Evolutionary conservation across 768 basidiomycete species (phyloP).

Genomic region (Lactifluus subvellereus): DNA sequence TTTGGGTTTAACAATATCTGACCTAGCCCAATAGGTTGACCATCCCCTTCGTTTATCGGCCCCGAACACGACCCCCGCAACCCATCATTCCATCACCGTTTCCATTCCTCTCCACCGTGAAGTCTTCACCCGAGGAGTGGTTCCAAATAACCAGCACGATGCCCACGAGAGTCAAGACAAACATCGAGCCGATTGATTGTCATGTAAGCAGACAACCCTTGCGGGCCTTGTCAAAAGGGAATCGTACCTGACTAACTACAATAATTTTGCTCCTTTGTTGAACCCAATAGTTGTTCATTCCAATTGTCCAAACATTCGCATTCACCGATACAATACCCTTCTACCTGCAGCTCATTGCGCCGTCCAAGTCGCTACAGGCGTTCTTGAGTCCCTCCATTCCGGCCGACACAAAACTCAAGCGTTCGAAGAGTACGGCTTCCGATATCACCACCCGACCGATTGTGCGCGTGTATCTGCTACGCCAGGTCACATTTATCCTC

Average conservation of each 20-base stretch:
- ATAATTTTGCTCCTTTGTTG: not conserved
- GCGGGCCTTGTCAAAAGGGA: not conserved
- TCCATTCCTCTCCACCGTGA: conserved; percentile 52
- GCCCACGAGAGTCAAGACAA: conserved; percentile 33
- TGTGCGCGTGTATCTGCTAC: conserved; percentile 49
- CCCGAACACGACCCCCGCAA: conserved; percentile 48
- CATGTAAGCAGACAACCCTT: conserved; percentile 38
- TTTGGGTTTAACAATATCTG: not conserved
- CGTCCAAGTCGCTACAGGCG: conserved; percentile 39
- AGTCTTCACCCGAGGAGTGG: conserved; percentile 64
- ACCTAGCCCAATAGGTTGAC: conserved; percentile 32
- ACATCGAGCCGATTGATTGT: conserved; percentile 39
- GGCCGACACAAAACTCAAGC: conserved; percentile 13
- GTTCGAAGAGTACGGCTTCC: conserved; percentile 21
- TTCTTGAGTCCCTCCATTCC: conserved; percentile 34
- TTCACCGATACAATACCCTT: conserved; percentile 55
- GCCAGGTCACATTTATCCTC: conserved; percentile 41
- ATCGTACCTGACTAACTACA: not conserved
- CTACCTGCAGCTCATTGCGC: conserved; percentile 55
- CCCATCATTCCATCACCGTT: conserved; percentile 43
- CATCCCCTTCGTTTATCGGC: conserved; percentile 47
- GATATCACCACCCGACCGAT: conserved; percentile 10
- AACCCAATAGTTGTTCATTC: conserved; percentile 49
- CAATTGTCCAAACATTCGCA: conserved; percentile 48
- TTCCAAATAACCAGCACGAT: conserved; percentile 43